Conservation (phyloP, 2,329 filamentous ascomycete genomes). For the Pseudogymnoascus sp. region DNA sequence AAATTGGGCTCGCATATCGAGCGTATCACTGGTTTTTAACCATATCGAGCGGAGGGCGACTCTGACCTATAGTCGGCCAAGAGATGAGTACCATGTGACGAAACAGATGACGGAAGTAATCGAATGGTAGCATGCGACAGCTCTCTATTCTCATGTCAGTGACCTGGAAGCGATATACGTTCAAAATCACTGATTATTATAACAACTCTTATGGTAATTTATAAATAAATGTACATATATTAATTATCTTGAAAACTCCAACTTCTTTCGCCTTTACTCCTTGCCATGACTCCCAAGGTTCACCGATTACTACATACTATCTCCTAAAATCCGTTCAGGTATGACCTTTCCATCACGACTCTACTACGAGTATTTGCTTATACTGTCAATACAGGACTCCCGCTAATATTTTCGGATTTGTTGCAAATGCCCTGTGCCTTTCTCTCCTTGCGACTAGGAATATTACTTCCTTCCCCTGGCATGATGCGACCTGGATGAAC, state of each 20-base stretch:
- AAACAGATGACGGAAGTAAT: not conserved
- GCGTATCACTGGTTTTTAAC: not conserved
- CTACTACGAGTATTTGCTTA: not conserved
- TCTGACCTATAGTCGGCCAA: not conserved
- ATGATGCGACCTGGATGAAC: constrained; percentile 30
- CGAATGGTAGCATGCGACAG: not conserved
- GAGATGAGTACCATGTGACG: not conserved
- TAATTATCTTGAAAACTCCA: not conserved
- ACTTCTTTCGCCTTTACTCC: not conserved
- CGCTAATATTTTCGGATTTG: constrained; percentile 25
- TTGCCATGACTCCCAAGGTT: not conserved
- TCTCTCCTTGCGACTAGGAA: constrained; percentile 20
- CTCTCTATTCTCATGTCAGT: not conserved
- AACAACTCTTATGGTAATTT: not conserved
- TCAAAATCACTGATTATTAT: too few species aligned
- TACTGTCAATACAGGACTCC: not conserved
- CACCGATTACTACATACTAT: too few species aligned
- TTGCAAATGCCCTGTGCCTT: constrained; percentile 16
- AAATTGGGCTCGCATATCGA: constrained; percentile 10
- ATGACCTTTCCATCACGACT: not conserved
- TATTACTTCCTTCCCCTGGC: constrained; percentile 24
- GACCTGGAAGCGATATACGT: too few species aligned
- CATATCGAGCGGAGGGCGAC: not conserved
- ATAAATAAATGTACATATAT: not conserved
- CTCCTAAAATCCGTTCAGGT: not conserved